Percentiles rank a stretch among this genome's conserved stretches.
These are phyloP conservation scores for Sonneratia caseolaris DNA, from an alignment of 345 rosid species.

Conservation along the genomic window DNA sequence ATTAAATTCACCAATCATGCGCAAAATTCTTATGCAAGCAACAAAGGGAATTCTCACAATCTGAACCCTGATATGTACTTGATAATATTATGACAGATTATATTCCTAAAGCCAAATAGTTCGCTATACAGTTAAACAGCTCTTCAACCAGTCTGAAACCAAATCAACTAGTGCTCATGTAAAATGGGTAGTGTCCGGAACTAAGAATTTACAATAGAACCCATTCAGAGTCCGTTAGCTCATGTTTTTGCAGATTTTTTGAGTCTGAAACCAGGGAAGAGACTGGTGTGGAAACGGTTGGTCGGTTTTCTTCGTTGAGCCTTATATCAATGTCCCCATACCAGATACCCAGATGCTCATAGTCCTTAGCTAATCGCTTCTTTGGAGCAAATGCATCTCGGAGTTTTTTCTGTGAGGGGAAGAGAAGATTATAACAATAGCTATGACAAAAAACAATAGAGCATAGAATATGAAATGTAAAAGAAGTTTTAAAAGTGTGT, in stretches of 20 bases:
- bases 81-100: background rate
- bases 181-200: background rate
- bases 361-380: slow-evolving; percentile 55
- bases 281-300: slow-evolving; percentile 12
- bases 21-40: background rate
- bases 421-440: background rate
- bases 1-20: background rate
- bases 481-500: background rate
- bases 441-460: background rate
- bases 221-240: slow-evolving; percentile 42
- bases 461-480: background rate
- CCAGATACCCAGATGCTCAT: slow-evolving; percentile 69
- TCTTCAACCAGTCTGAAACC: background rate
- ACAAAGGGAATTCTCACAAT: background rate
- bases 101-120: background rate
- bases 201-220: slow-evolving; percentile 41
- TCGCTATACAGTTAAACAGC: slow-evolving; percentile 7
- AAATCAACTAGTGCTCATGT: background rate
- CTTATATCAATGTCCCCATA: slow-evolving; percentile 50
- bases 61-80: background rate
- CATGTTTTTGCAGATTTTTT: slow-evolving; percentile 12
- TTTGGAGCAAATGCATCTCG: slow-evolving; percentile 51
- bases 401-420: slow-evolving; percentile 47
- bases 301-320: slow-evolving; percentile 16
- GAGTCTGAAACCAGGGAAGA: slow-evolving; percentile 10